phyloP scores from a whole-genome alignment of 768 basidiomycete genomes.

The Solioccasus polychromus region DNA sequence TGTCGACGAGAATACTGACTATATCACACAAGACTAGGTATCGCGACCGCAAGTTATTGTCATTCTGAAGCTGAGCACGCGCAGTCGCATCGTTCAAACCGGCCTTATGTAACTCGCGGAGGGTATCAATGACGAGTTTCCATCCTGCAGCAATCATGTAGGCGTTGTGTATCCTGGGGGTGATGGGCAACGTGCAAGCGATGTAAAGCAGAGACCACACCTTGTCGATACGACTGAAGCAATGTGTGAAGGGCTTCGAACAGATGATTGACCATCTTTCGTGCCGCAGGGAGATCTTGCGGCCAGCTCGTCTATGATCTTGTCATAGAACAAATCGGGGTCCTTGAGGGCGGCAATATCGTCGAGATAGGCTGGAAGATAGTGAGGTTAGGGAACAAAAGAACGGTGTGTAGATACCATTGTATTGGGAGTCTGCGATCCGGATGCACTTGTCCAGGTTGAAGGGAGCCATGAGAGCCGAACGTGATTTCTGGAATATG shows the following conservation, averaged over 20 bases:
- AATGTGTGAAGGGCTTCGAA: conserved; percentile 47
- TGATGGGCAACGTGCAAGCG: conserved; percentile 2
- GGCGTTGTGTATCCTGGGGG: conserved; percentile 69
- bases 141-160: conserved; percentile 83
- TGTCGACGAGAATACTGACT: conserved; percentile 54
- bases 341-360: conserved; percentile 69
- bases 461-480: conserved; percentile 64
- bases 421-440: conserved; percentile 72
- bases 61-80: conserved; percentile 50
- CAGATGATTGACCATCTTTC: conserved; percentile 27
- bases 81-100: conserved; percentile 54
- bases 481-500: conserved; percentile 46
- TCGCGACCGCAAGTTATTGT: conserved; percentile 48
- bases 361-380: conserved; percentile 57
- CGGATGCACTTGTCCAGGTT: conserved; percentile 58
- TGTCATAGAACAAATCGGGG: conserved; percentile 54
- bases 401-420: conserved; percentile 43
- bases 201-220: conserved; percentile 33
- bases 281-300: conserved; percentile 41
- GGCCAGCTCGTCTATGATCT: conserved; percentile 54
- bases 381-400: conserved; percentile 2
- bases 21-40: conserved; percentile 68
- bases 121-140: conserved; percentile 62
- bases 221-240: conserved; percentile 59
- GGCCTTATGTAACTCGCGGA: conserved; percentile 52